A percentile compares a stretch with the other conserved stretches of the same genome.
phyloP scores from a whole-genome alignment of 2,329 filamentous ascomycete species.

The Mariannaea sp. region DNA sequence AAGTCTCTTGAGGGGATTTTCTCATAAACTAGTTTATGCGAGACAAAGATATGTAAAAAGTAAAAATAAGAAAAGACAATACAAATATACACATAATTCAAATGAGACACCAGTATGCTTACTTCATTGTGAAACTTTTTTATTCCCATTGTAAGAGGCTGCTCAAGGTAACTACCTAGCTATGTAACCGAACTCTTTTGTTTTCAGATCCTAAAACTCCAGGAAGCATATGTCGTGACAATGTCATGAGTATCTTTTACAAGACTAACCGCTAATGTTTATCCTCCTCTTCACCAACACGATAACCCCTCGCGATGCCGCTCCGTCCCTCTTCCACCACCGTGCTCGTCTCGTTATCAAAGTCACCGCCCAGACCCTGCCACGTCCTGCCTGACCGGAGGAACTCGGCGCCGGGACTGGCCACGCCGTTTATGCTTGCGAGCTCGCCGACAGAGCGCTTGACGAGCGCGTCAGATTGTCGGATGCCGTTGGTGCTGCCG shows the following conservation, averaged over 20 bases:
- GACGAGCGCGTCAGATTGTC: constrained; percentile 52
- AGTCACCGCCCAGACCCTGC: constrained; percentile 90
- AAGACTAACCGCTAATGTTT: constrained; percentile 34
- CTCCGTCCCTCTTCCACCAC: constrained; percentile 82
- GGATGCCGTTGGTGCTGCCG: constrained; percentile 10
- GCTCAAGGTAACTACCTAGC: no score
- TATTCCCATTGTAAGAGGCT: no score
- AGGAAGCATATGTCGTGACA: no score
- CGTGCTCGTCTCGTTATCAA: constrained; percentile 64
- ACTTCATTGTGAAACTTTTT: no score
- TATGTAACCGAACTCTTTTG: background rate
- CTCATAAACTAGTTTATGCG: background rate
- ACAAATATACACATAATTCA: background rate
- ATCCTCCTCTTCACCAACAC: constrained; percentile 61
- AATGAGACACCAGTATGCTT: no score
- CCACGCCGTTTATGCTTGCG: constrained; percentile 79
- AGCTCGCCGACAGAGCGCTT: constrained; percentile 68
- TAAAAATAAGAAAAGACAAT: background rate
- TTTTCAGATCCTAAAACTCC: background rate
- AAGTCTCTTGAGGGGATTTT: background rate
- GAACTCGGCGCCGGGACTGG: constrained; percentile 91
- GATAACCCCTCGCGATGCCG: constrained; percentile 89
- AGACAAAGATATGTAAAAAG: no score
- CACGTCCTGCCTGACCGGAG: constrained; percentile 83
- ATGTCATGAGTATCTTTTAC: no score